These are phyloP conservation scores for Magnusiomyces suaveolens DNA, from an alignment of 1,139 yeast genomes.

Conservation along the genomic window DNA sequence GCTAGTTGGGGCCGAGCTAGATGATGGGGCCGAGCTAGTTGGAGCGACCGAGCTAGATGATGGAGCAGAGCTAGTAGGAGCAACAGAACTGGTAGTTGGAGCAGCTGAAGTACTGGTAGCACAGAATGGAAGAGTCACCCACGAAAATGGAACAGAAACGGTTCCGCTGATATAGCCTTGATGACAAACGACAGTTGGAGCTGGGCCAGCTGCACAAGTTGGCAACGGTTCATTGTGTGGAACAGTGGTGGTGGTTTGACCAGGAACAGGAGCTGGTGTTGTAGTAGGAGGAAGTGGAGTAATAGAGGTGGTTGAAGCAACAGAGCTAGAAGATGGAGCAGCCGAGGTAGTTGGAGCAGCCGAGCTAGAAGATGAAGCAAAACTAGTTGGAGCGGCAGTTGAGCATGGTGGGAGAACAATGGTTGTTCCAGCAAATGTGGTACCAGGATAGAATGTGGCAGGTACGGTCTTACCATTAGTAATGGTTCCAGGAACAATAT, in stretches of 20 bases:
- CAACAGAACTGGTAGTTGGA: slow-evolving; percentile 10
- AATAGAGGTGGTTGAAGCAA: background rate
- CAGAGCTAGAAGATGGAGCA: background rate
- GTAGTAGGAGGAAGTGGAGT: background rate
- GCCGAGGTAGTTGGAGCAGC: background rate
- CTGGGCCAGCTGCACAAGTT: background rate
- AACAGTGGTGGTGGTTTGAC: background rate
- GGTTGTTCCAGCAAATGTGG: too few species aligned
- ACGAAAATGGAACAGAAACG: background rate
- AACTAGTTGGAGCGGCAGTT: background rate
- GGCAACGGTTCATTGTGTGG: background rate
- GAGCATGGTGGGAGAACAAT: background rate
- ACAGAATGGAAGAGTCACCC: background rate
- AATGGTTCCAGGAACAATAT: too few species aligned
- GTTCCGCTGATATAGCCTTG: background rate
- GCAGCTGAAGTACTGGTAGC: slow-evolving; percentile 4
- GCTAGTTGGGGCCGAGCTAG: slow-evolving; percentile 3
- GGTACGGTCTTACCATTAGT: too few species aligned
- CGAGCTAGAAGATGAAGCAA: background rate
- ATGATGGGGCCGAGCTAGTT: slow-evolving; percentile 12
- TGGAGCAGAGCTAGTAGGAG: too few species aligned
- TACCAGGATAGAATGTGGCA: too few species aligned
- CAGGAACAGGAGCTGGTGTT: background rate
- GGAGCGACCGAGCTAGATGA: slow-evolving; percentile 12
- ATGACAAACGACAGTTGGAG: slow-evolving; percentile 2